phyloP scores from a whole-genome alignment of 345 rosid species.

The Microthlaspi erraticum region DNA sequence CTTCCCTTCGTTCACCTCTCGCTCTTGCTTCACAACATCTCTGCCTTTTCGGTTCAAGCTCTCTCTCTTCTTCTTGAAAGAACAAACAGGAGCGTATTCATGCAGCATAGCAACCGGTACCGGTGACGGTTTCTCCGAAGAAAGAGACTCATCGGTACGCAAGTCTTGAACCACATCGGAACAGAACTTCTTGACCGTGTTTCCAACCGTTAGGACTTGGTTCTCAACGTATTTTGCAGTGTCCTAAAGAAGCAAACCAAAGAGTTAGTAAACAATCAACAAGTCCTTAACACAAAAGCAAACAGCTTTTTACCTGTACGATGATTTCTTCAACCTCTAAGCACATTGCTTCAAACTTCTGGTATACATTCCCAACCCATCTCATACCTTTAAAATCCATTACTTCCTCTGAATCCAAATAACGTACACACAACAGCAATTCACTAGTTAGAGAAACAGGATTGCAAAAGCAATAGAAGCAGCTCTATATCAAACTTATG shows the following conservation, averaged over 20 bases:
- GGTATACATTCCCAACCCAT: slow-evolving; percentile 79
- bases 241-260: slow-evolving; percentile 52
- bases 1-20: slow-evolving; percentile 37
- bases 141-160: slow-evolving; percentile 55
- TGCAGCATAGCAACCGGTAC: slow-evolving; percentile 34
- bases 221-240: slow-evolving; percentile 74
- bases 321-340: slow-evolving; percentile 91
- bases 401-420: background rate
- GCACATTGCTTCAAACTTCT: slow-evolving; percentile 88
- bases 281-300: background rate
- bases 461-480: slow-evolving; percentile 6
- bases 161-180: slow-evolving; percentile 74
- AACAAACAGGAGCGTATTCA: slow-evolving; percentile 49
- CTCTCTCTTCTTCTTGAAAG: slow-evolving; percentile 46
- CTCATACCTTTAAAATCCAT: slow-evolving; percentile 73
- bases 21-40: slow-evolving; percentile 45
- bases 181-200: slow-evolving; percentile 72
- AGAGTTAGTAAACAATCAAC: background rate
- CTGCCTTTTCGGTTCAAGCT: slow-evolving; percentile 41
- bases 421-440: slow-evolving; percentile 38
- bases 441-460: slow-evolving; percentile 25
- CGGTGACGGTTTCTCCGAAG: slow-evolving; percentile 29
- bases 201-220: slow-evolving; percentile 83
- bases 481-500: background rate
- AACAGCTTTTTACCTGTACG: slow-evolving; percentile 55